A percentile compares a stretch with the other conserved stretches of the same genome.
phyloP scores from a whole-genome alignment of 2,329 filamentous ascomycete species.

The Sporothrix curviconia region DNA sequence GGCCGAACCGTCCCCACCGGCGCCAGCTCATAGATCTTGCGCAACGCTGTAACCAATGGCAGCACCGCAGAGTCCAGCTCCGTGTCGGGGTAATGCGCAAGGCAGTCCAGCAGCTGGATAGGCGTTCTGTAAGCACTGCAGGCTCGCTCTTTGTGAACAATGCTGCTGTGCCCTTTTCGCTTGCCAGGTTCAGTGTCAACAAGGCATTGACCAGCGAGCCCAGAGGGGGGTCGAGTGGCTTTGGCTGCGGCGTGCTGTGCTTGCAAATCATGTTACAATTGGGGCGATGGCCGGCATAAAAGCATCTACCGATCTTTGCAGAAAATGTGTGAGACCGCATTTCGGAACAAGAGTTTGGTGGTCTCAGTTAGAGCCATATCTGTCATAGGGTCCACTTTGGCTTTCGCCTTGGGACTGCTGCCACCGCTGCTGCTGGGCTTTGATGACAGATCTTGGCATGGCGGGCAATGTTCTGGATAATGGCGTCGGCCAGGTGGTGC shows the following conservation, averaged over 20 bases:
- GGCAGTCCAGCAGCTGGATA: conserved; percentile 67
- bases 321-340: conserved; percentile 72
- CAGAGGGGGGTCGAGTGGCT: conserved; percentile 67
- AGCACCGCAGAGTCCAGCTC: conserved; percentile 68
- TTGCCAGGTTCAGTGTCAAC: conserved; percentile 66
- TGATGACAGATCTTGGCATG: conserved; percentile 49
- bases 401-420: conserved; percentile 20
- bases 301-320: conserved; percentile 53
- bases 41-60: conserved; percentile 68
- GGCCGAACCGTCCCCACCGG: conserved; percentile 51
- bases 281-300: conserved; percentile 65
- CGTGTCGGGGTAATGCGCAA: conserved; percentile 55
- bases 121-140: conserved; percentile 52
- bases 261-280: conserved; percentile 65
- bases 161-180: conserved; percentile 44
- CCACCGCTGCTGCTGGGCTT: conserved; percentile 19
- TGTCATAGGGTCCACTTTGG: conserved; percentile 51
- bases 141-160: conserved; percentile 61
- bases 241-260: conserved; percentile 47
- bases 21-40: conserved; percentile 63
- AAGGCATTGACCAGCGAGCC: conserved; percentile 72
- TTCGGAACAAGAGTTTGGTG: conserved; percentile 83
- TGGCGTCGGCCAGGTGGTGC: conserved; percentile 58
- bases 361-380: conserved; percentile 78
- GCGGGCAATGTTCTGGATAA: conserved; percentile 62